Evolutionary conservation across 2,329 filamentous ascomycete genomes (phyloP), one percentile per base, ranked within the genome.

Genomic region (Alternaria sp.): DNA sequence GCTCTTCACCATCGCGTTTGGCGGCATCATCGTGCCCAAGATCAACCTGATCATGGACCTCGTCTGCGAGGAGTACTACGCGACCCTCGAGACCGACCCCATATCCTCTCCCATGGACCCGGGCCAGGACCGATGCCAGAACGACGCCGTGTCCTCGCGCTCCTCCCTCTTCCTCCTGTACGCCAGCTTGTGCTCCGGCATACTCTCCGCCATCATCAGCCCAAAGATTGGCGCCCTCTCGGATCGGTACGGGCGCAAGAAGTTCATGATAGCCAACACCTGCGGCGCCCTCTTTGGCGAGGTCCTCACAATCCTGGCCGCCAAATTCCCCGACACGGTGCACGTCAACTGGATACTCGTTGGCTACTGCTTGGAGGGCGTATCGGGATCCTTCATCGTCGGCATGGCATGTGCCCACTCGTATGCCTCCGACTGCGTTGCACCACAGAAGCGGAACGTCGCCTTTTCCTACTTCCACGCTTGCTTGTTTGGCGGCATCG

Each of bases 401-500:
- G 91, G 90, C 26, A 91, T 91, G 83, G 89, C 91, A 49, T 83
- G 97, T 61, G 90, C 89, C 21, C 90, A 96, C 77, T 93, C 95
- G 0, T 99, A 98, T 79, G 90, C 92, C 12, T 90, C 93, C 44
- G 96, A 99, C 79, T 97, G 93, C 79, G 95, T 93, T 0, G 84
- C 91, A 5, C 92, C 93, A 0, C 90, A 91, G 28, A 88, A 88
- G 73, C 89, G 96, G 19, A 92, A 91, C 63, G 91, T 97, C 8
- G 88, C 90, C 5, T 96, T 98, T 78, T 94, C 93, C 7, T 95
- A 94, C 76, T 90, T 98, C 72, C 93, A 98, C 73, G 93, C 93
- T 11, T 93, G 91, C 69, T 84, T 99, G 9, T 98, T 97, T 79
- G 86, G 87, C 2, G 96, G 96, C n/a, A 88, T 98, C 49, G 95